Percentiles rank a stretch among this genome's conserved stretches.
phyloP scores from a whole-genome alignment of 1,139 yeast species.

The Zygosaccharomyces sapae region DNA sequence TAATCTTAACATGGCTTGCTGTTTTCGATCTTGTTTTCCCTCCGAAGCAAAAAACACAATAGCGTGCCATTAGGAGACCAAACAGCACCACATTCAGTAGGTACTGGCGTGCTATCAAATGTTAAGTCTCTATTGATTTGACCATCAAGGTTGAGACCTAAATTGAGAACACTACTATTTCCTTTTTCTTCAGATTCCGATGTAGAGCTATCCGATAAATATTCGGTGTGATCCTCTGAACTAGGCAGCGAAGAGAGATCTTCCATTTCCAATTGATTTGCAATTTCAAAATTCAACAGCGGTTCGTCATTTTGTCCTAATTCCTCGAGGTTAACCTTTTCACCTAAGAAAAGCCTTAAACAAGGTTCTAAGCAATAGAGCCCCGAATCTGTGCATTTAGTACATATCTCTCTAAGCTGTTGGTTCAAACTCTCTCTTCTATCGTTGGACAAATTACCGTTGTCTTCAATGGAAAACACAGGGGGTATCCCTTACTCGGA shows the following conservation, averaged over 20 bases:
- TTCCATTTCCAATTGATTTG: conserved; percentile 31
- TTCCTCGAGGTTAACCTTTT: conserved; percentile 53
- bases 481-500: conserved; percentile 57
- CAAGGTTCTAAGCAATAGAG: conserved; percentile 78
- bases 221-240: conserved; percentile 29
- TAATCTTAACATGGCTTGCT: conserved; percentile 39
- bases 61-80: conserved; percentile 80
- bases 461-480: conserved; percentile 69
- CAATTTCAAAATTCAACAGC: conserved; percentile 30
- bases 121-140: conserved; percentile 24
- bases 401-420: conserved; percentile 53
- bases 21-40: conserved; percentile 37
- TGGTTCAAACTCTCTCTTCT: conserved; percentile 48
- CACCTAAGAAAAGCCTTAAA: conserved; percentile 76
- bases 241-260: conserved; percentile 33
- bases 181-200: conserved; percentile 29
- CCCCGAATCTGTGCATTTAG: conserved; percentile 52
- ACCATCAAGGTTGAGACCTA: conserved; percentile 15
- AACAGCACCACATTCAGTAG: conserved; percentile 88
- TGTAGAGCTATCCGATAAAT: conserved; percentile 23
- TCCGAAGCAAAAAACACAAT: conserved; percentile 75
- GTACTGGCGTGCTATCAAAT: conserved; percentile 82
- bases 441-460: conserved; percentile 55
- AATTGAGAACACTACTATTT: conserved; percentile 26
- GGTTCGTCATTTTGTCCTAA: conserved; percentile 29